phyloP scores from a whole-genome alignment of 1,139 yeast species.

The Schwanniomyces etchellsii region DNA sequence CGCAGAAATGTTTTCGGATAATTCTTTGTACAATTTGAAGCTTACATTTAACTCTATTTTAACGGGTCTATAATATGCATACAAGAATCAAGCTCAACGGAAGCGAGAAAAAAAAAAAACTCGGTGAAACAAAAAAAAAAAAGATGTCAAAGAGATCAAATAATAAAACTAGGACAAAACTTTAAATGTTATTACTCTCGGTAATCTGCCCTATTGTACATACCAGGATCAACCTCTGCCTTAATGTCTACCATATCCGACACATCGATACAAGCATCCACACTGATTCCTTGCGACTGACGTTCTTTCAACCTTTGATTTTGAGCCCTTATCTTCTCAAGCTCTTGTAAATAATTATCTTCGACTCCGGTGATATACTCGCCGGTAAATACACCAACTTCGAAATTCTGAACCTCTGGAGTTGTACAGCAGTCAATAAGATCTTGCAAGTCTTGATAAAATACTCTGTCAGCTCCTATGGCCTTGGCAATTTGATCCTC shows the following conservation, averaged over 20 bases:
- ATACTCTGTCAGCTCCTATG: conserved; percentile 90
- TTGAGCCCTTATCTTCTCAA: conserved; percentile 77
- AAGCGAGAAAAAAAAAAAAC: not conserved
- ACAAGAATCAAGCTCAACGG: not conserved
- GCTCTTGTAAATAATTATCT: conserved; percentile 71
- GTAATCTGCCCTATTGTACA: conserved; percentile 84
- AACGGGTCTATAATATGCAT: too few species aligned
- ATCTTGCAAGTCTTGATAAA: conserved; percentile 82
- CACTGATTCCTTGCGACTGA: conserved; percentile 32
- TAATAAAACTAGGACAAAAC: not conserved
- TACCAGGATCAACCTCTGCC: conserved; percentile 87
- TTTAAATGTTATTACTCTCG: not conserved
- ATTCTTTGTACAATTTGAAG: too few species aligned
- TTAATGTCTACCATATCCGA: conserved; percentile 59
- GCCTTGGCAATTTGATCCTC: conserved; percentile 69
- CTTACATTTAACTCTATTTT: too few species aligned
- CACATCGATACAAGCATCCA: conserved; percentile 43
- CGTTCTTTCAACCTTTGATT: conserved; percentile 58
- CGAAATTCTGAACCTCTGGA: conserved; percentile 60
- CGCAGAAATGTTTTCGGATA: too few species aligned
- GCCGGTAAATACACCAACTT: conserved; percentile 98
- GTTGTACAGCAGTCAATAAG: conserved; percentile 70
- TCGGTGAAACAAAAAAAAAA: not conserved
- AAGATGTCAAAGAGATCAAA: not conserved
- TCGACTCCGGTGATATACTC: conserved; percentile 89